Conservation (phyloP, 805 yeast genomes). For the Ogataea polymorpha region DNA sequence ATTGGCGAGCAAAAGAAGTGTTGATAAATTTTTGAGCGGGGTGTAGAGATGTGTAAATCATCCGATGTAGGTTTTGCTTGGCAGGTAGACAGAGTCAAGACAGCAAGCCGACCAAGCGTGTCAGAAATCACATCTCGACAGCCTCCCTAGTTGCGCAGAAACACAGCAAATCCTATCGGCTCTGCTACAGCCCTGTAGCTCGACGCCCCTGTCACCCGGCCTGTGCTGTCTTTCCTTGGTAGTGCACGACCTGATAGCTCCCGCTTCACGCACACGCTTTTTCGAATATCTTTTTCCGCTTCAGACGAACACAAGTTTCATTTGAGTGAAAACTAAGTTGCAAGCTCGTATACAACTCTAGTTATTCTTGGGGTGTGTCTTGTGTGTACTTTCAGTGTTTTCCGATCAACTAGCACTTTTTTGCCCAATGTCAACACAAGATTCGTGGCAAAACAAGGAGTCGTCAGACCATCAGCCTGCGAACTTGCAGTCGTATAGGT, state of each 20-base stretch:
- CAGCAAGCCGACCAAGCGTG: too few relatives aligned
- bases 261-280: constrained; percentile 13
- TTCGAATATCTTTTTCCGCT: constrained; percentile 10
- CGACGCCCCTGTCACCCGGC: constrained; percentile 13
- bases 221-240: constrained; percentile 1
- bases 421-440: constrained; percentile 13
- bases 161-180: too few relatives aligned
- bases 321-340: background rate
- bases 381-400: constrained; percentile 4
- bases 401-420: background rate
- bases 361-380: constrained; percentile 2
- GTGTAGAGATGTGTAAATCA: constrained; percentile 8
- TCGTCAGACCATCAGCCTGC: constrained; percentile 10
- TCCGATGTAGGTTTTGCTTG: background rate
- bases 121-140: too few relatives aligned
- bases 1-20: constrained; percentile 36
- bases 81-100: too few relatives aligned
- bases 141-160: too few relatives aligned
- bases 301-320: constrained; percentile 8
- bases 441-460: constrained; percentile 15
- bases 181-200: too few relatives aligned
- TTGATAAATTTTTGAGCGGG: constrained; percentile 9
- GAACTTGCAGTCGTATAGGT: constrained; percentile 12
- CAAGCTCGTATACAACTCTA: constrained; percentile 4
- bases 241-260: constrained; percentile 14